A percentile compares a stretch with the other conserved stretches of the same genome.
These are phyloP conservation scores for Chlorella sp. DNA, from an alignment of 139 green algal genomes.

Conservation along the genomic window DNA sequence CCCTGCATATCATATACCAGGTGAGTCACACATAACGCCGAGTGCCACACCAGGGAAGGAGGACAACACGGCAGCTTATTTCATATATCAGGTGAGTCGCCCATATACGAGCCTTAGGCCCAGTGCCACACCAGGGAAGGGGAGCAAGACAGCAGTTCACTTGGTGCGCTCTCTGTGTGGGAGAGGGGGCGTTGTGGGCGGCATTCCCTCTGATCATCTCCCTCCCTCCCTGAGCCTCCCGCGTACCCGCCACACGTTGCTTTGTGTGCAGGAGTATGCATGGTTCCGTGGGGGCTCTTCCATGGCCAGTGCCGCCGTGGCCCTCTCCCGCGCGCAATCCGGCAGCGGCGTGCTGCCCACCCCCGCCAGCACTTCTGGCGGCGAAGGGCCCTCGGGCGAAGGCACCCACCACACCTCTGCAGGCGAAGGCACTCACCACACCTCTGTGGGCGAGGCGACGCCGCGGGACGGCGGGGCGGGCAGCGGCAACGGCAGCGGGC, in stretches of 20 bases:
- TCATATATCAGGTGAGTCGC: too few relatives aligned
- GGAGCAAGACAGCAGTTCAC: background rate
- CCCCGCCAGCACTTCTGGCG: too few relatives aligned
- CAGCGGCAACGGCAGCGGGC: too few relatives aligned
- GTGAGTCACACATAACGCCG: background rate
- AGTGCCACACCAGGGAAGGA: background rate
- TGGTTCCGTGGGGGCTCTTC: background rate
- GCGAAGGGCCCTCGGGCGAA: too few relatives aligned
- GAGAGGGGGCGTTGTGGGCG: background rate
- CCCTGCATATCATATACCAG: slow-evolving; percentile 11
- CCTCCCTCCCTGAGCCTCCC: too few relatives aligned
- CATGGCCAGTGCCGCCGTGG: background rate
- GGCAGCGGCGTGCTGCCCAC: background rate
- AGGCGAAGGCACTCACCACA: too few relatives aligned
- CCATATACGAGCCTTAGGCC: too few relatives aligned
- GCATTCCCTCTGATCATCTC: background rate
- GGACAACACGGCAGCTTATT: background rate
- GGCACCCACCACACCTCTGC: too few relatives aligned
- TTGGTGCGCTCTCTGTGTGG: background rate
- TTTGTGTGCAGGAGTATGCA: background rate
- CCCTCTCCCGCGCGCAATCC: background rate
- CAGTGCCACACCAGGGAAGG: background rate
- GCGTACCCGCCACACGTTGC: background rate
- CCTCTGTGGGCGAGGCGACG: too few relatives aligned
- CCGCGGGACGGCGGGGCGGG: too few relatives aligned